These are phyloP conservation scores for Circinella umbellata DNA, from an alignment of 371 early-diverging fungal species.

Conservation along the genomic window DNA sequence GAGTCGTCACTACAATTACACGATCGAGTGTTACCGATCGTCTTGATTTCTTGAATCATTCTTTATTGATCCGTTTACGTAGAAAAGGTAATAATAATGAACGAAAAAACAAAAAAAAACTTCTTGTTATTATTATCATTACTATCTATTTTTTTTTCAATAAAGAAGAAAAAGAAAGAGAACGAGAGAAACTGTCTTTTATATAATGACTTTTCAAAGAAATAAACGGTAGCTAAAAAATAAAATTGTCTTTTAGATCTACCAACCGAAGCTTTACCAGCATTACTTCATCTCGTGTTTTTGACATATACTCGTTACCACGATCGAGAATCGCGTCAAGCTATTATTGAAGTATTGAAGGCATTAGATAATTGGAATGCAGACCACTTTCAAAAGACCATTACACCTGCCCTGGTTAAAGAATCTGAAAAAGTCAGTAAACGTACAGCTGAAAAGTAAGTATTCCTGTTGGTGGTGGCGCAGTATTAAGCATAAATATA, in stretches of 20 bases:
- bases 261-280: constrained; percentile 58
- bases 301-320: constrained; percentile 68
- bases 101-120: too few species aligned
- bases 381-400: constrained; percentile 55
- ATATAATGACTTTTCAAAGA: background rate
- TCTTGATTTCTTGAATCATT: constrained; percentile 59
- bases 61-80: constrained; percentile 60
- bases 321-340: constrained; percentile 63
- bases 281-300: constrained; percentile 57
- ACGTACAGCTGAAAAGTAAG: constrained; percentile 50
- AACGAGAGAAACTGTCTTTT: too few species aligned
- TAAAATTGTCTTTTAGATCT: constrained; percentile 46
- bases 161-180: too few species aligned
- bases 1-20: constrained; percentile 56
- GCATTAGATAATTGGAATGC: constrained; percentile 68
- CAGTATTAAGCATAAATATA: constrained; percentile 12
- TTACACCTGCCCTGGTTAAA: constrained; percentile 55
- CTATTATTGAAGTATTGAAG: constrained; percentile 61
- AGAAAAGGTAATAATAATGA: constrained; percentile 56
- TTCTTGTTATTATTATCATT: too few species aligned
- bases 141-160: too few species aligned
- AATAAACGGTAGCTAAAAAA: too few species aligned
- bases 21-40: constrained; percentile 55
- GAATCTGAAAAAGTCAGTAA: constrained; percentile 60
- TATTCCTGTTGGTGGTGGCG: constrained; percentile 41